Conservation (phyloP, 2,329 filamentous ascomycete genomes). For the Penicillium sp. region DNA sequence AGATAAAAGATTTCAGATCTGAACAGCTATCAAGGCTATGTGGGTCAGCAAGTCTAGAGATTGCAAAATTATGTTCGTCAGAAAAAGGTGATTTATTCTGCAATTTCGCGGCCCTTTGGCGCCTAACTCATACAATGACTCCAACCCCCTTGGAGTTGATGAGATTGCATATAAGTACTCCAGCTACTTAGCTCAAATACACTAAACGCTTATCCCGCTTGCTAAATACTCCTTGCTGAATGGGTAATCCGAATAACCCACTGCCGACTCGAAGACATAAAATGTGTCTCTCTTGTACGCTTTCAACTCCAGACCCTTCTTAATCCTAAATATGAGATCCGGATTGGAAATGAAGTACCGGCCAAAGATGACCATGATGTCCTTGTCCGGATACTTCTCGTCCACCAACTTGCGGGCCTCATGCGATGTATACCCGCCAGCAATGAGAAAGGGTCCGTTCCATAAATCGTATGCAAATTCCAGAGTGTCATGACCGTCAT, state of each 20-base stretch:
- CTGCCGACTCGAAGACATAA: constrained; percentile 9
- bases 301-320: constrained; percentile 16
- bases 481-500: constrained; percentile 23
- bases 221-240: not conserved
- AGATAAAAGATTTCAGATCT: not conserved
- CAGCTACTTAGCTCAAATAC: not conserved
- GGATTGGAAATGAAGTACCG: constrained; percentile 28
- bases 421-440: constrained; percentile 44
- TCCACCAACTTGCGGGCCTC: constrained; percentile 36
- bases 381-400: constrained; percentile 19
- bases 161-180: not conserved
- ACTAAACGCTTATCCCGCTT: not conserved
- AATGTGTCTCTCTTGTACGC: constrained; percentile 20
- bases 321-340: constrained; percentile 24
- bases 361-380: constrained; percentile 37
- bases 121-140: no score
- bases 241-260: constrained; percentile 31
- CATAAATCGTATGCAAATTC: constrained; percentile 46
- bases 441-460: constrained; percentile 48
- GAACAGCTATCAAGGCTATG: no score
- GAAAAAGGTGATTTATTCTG: no score
- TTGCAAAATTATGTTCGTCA: no score
- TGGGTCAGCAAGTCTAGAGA: no score
- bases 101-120: no score
- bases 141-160: no score